Evolutionary conservation across 768 basidiomycete species (phyloP).

Genomic region (Collybia nuda): DNA sequence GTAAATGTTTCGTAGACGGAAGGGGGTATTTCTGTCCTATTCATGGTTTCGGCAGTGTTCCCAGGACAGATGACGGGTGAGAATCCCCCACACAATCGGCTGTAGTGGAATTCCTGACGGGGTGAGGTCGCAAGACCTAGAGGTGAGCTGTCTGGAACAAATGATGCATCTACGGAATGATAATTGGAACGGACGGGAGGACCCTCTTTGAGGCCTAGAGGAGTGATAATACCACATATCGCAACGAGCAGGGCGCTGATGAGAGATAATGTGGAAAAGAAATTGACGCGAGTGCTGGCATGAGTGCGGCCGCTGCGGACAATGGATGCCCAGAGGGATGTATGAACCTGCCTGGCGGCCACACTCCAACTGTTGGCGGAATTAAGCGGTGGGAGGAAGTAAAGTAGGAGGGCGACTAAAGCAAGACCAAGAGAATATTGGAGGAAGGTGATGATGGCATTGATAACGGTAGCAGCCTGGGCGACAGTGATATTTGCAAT

Average conservation of each 20-base stretch:
- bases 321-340: conserved; percentile 18
- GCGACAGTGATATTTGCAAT: conserved; percentile 18
- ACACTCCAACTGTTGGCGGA: conserved; percentile 21
- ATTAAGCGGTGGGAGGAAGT: conserved; percentile 13
- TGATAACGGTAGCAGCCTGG: conserved; percentile 21
- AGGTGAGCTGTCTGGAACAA: conserved; percentile 16
- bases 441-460: conserved; percentile 17
- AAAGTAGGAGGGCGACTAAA: conserved; percentile 18
- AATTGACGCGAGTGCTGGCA: conserved; percentile 5
- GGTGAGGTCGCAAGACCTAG: conserved; percentile 2
- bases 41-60: conserved; percentile 3
- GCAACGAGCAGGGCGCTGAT: conserved; percentile 14
- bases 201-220: conserved; percentile 18
- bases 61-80: conserved; percentile 15
- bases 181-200: conserved; percentile 3
- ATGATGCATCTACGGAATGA: conserved; percentile 6
- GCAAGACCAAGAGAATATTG: conserved; percentile 19
- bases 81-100: conserved; percentile 18
- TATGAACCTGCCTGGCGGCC: conserved; percentile 15
- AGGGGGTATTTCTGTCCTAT: conserved; percentile 14
- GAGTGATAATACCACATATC: conserved; percentile 17
- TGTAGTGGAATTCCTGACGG: conserved; percentile 8
- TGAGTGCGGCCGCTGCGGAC: conserved; percentile 6
- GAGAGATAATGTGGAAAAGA: conserved; percentile 14
- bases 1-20: conserved; percentile 14